phyloP scores from a whole-genome alignment of 2,329 filamentous ascomycete species.

The Cladosporium sp. region DNA sequence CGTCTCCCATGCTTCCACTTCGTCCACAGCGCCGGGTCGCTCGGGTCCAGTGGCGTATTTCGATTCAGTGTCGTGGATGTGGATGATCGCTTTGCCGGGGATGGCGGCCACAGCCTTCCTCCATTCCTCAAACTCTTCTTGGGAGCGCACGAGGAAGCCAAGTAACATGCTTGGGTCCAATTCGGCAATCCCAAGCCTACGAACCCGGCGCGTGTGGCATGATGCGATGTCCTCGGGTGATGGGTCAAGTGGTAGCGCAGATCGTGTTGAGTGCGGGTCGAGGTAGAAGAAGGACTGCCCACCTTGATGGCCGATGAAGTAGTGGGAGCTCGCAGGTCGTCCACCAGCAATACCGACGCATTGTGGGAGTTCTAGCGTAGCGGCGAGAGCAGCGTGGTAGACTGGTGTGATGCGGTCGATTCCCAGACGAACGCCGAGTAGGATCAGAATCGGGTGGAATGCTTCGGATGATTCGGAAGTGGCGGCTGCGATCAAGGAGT shows the following conservation, averaged over 20 bases:
- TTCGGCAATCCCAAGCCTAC: constrained; percentile 79
- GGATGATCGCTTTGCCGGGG: constrained; percentile 71
- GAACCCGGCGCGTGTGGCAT: constrained; percentile 83
- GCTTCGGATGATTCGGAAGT: constrained; percentile 58
- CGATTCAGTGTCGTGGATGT: constrained; percentile 73
- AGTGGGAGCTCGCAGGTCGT: constrained; percentile 84
- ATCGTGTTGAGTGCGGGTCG: constrained; percentile 85
- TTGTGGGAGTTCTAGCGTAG: constrained; percentile 80
- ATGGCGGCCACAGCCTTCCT: constrained; percentile 51
- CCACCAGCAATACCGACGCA: constrained; percentile 96
- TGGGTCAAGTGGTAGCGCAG: constrained; percentile 62
- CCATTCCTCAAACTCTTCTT: constrained; percentile 84
- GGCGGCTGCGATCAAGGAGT: constrained; percentile 78
- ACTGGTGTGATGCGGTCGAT: constrained; percentile 93
- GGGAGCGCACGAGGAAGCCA: constrained; percentile 80
- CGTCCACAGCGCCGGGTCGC: constrained; percentile 75
- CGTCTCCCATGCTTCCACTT: constrained; percentile 80
- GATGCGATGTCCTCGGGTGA: constrained; percentile 72
- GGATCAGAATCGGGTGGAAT: constrained; percentile 82
- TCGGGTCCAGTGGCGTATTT: constrained; percentile 52
- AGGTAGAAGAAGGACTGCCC: constrained; percentile 81
- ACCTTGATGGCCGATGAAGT: constrained; percentile 72
- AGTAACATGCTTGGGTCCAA: constrained; percentile 99
- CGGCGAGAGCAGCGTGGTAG: constrained; percentile 91
- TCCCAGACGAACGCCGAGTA: constrained; percentile 84